These are phyloP conservation scores for Trypanosoma melophagium DNA, from an alignment of 208 protist genomes.

Conservation along the genomic window DNA sequence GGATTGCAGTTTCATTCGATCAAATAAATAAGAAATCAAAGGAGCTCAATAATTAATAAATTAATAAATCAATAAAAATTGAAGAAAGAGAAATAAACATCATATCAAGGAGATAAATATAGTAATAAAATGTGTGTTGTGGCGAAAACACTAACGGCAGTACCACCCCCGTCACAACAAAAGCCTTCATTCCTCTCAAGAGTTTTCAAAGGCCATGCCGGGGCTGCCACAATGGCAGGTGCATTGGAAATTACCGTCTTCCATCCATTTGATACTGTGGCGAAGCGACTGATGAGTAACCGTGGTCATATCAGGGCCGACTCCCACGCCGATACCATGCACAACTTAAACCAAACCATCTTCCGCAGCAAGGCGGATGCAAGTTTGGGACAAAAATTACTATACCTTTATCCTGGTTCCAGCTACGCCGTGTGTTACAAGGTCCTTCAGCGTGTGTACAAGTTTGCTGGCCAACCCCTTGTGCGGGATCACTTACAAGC, in stretches of 20 bases:
- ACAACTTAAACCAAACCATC: slow-evolving; percentile 75
- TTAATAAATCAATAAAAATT: not conserved
- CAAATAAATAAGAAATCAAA: not conserved
- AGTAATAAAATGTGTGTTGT: not conserved
- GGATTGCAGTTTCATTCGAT: not conserved
- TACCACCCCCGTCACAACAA: slow-evolving; percentile 18
- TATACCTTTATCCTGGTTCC: slow-evolving; percentile 89
- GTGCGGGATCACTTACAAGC: slow-evolving; percentile 68
- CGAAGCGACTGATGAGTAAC: slow-evolving; percentile 88
- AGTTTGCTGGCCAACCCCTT: slow-evolving; percentile 90
- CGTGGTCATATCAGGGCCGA: slow-evolving; percentile 48
- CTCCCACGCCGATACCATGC: slow-evolving; percentile 39
- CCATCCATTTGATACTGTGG: slow-evolving; percentile 89
- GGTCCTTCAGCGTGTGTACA: slow-evolving; percentile 91
- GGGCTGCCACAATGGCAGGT: slow-evolving; percentile 68
- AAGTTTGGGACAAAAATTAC: slow-evolving; percentile 52
- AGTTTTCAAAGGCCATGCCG: slow-evolving; percentile 52
- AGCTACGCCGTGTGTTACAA: slow-evolving; percentile 90
- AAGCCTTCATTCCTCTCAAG: slow-evolving; percentile 43
- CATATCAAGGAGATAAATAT: not conserved
- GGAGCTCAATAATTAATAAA: not conserved
- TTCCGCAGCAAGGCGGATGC: slow-evolving; percentile 75
- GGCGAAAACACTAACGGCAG: not conserved
- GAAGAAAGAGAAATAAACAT: not conserved
- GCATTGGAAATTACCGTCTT: slow-evolving; percentile 87